phyloP scores from a whole-genome alignment of 2,329 filamentous ascomycete genomes.

The Colletotrichum sublineola region DNA sequence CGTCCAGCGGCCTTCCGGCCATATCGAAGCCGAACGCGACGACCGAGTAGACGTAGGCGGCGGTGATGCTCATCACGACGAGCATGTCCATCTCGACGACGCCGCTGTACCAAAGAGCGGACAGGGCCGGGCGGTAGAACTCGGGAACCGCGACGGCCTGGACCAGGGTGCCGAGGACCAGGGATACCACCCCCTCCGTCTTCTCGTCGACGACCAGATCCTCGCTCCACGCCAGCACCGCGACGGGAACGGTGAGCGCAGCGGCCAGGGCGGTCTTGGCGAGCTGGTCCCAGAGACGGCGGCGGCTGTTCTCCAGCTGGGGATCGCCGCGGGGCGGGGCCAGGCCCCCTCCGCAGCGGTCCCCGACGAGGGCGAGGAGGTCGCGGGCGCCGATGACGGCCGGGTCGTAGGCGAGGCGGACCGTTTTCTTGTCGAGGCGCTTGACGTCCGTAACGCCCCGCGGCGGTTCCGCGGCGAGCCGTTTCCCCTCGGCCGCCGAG shows the following conservation, averaged over 20 bases:
- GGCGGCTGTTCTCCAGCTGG: conserved; percentile 45
- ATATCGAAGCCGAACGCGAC: conserved; percentile 55
- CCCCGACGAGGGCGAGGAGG: conserved; percentile 45
- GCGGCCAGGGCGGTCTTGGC: conserved; percentile 50
- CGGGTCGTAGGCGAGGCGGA: conserved; percentile 53
- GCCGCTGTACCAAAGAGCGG: conserved; percentile 59
- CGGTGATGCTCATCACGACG: conserved; percentile 66
- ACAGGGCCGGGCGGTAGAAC: conserved; percentile 64
- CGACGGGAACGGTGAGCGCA: conserved; percentile 51
- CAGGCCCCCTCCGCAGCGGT: conserved; percentile 46
- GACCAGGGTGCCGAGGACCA: conserved; percentile 64
- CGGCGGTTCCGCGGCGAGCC: conserved; percentile 44
- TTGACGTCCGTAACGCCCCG: conserved; percentile 47
- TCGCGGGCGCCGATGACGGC: conserved; percentile 50
- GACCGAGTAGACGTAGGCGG: conserved; percentile 65
- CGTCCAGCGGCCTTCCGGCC: conserved; percentile 48
- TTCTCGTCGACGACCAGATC: conserved; percentile 32
- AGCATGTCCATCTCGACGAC: conserved; percentile 69
- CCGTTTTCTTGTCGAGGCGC: conserved; percentile 48
- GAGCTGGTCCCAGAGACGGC: conserved; percentile 49
- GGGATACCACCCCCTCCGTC: conserved; percentile 48
- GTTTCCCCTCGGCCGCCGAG: conserved; percentile 15
- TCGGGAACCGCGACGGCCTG: conserved; percentile 62
- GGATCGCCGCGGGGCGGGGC: conserved; percentile 52
- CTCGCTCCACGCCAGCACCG: conserved; percentile 51